Conservation (phyloP, 768 basidiomycete species). For the Trametes punicea region DNA sequence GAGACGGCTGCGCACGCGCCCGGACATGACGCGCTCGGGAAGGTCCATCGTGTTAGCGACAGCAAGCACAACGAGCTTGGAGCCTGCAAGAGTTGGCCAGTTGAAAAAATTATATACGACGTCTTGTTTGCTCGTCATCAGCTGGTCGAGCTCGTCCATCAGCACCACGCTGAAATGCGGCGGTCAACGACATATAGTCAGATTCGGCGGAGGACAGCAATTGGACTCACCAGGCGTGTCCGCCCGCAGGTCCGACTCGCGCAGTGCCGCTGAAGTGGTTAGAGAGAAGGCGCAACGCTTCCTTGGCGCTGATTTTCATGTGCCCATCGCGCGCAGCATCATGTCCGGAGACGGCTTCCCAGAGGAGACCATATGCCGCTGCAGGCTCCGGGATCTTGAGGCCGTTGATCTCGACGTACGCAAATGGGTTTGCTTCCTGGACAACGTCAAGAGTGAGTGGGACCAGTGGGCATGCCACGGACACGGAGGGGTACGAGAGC, state of each 20-base stretch:
- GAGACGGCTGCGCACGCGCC: slow-evolving; percentile 87
- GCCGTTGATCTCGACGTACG: slow-evolving; percentile 97
- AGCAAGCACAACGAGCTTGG: slow-evolving; percentile 90
- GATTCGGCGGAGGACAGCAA: background rate
- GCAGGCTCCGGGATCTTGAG: slow-evolving; percentile 88
- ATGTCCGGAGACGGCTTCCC: slow-evolving; percentile 89
- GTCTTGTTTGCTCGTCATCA: slow-evolving; percentile 94
- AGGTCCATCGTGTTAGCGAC: slow-evolving; percentile 99
- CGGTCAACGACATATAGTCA: background rate
- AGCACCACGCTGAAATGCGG: slow-evolving; percentile 71
- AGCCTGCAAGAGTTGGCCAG: slow-evolving; percentile 90
- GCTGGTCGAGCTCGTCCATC: slow-evolving; percentile 98
- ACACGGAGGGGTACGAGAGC: slow-evolving; percentile 25
- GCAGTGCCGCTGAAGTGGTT: slow-evolving; percentile 69
- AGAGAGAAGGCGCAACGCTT: slow-evolving; percentile 76
- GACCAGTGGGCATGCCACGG: background rate
- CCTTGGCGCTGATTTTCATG: slow-evolving; percentile 69
- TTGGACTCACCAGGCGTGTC: slow-evolving; percentile 77
- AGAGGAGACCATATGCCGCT: slow-evolving; percentile 89
- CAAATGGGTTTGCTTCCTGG: slow-evolving; percentile 94
- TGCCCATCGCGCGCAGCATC: slow-evolving; percentile 60
- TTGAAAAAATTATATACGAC: slow-evolving; percentile 99
- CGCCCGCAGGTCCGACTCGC: slow-evolving; percentile 61
- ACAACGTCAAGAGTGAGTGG: background rate
- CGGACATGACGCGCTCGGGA: slow-evolving; percentile 90